Conservation (phyloP, 139 green algal species). For the Volvox africanus region DNA sequence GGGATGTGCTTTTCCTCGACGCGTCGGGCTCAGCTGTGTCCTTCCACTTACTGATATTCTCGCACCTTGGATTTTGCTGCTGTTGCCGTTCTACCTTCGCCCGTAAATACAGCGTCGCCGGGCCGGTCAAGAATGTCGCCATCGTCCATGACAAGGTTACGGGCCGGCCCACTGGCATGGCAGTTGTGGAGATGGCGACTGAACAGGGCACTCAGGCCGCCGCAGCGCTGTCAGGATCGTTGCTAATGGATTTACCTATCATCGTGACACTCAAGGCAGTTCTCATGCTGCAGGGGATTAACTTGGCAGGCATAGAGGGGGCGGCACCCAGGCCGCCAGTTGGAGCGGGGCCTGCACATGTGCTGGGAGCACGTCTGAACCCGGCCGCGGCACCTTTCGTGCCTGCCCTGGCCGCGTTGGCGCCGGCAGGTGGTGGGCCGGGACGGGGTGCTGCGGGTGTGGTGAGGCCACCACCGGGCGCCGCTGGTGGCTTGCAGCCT, state of each 20-base stretch:
- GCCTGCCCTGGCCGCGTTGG: background rate
- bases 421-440: background rate
- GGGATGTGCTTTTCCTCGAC: too few relatives aligned
- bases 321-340: background rate
- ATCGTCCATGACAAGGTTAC: background rate
- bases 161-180: background rate
- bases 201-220: conserved; percentile 27
- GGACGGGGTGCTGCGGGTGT: background rate
- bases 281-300: conserved; percentile 32
- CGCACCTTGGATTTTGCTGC: background rate
- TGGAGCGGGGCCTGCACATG: background rate
- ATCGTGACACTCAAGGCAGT: conserved; percentile 31
- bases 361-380: background rate
- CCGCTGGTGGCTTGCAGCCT: background rate
- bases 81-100: background rate
- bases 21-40: too few relatives aligned
- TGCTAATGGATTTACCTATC: conserved; percentile 14
- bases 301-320: background rate
- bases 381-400: conserved; percentile 13
- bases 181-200: conserved; percentile 44
- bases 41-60: too few relatives aligned
- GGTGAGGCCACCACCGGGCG: background rate
- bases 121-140: conserved; percentile 19
- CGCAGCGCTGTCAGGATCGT: background rate
- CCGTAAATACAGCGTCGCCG: conserved; percentile 3